These are phyloP conservation scores for Aspergillus sclerotioniger DNA, from an alignment of 495 filamentous ascomycete species.

Conservation along the genomic window DNA sequence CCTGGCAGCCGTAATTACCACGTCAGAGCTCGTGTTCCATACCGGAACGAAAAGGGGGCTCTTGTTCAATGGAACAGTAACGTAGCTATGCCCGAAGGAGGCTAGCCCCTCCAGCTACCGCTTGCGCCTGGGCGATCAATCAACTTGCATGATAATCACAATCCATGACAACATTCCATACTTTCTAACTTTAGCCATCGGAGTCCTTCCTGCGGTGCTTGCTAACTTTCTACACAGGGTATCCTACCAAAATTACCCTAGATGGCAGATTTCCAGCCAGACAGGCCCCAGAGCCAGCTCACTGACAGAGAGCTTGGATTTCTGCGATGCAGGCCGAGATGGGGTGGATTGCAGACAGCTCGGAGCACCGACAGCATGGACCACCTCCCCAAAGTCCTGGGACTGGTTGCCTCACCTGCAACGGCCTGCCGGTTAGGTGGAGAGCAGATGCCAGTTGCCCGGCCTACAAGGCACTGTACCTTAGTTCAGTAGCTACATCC, in stretches of 20 bases:
- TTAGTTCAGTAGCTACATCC: constrained; percentile 3
- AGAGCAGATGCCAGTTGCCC: constrained; percentile 7
- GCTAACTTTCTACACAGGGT: not conserved
- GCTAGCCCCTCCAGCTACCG: constrained; percentile 3
- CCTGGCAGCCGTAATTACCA: constrained; percentile 5
- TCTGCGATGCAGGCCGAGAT: not conserved
- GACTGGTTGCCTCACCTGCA: constrained; percentile 23
- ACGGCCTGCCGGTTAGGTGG: constrained; percentile 11
- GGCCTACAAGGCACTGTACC: constrained; percentile 10
- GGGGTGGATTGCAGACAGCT: not conserved
- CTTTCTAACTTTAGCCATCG: not conserved
- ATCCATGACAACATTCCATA: constrained; percentile 10
- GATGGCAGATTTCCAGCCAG: not conserved
- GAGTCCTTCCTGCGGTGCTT: not conserved
- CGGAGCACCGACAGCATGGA: constrained; percentile 10
- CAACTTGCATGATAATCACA: constrained; percentile 10
- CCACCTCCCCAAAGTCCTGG: constrained; percentile 9
- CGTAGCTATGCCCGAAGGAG: not conserved
- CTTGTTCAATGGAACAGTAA: not conserved
- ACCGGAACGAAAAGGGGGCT: not conserved
- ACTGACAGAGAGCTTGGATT: not conserved
- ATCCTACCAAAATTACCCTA: not conserved
- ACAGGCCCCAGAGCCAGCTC: not conserved
- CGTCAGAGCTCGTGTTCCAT: not conserved
- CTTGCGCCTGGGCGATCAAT: constrained; percentile 15